These are phyloP conservation scores for Bretschneidera sinensis DNA, from an alignment of 345 rosid genomes.

Conservation along the genomic window DNA sequence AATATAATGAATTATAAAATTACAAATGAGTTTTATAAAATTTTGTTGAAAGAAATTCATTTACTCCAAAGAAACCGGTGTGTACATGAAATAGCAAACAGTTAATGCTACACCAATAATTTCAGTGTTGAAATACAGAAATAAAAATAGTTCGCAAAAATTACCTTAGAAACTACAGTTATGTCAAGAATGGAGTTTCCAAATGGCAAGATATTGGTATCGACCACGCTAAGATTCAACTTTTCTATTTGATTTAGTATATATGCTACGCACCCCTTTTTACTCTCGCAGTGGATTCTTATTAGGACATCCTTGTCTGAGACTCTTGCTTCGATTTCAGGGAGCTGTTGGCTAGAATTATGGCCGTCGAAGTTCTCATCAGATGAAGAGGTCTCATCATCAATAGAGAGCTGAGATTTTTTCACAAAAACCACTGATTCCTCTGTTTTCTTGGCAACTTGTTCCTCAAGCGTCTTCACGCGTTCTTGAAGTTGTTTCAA, in stretches of 20 bases:
- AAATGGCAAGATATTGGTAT: conserved; percentile 47
- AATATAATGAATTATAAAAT: too few species aligned
- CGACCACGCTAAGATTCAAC: conserved; percentile 35
- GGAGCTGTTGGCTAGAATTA: conserved; percentile 28
- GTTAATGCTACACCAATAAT: not conserved
- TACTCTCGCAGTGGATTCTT: conserved; percentile 61
- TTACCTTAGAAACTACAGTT: conserved; percentile 67
- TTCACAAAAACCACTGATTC: conserved; percentile 51
- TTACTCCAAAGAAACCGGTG: too few species aligned
- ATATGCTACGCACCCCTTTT: conserved; percentile 31
- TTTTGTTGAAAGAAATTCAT: too few species aligned
- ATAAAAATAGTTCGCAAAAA: not conserved
- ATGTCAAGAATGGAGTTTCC: conserved; percentile 58
- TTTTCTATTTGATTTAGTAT: conserved; percentile 49
- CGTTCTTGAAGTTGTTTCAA: conserved; percentile 67
- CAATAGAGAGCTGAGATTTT: conserved; percentile 37
- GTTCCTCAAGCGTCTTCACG: conserved; percentile 47
- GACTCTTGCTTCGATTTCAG: conserved; percentile 69
- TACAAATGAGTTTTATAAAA: too few species aligned
- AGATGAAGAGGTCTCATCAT: conserved; percentile 35
- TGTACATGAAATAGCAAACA: not conserved
- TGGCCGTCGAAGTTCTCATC: conserved; percentile 28
- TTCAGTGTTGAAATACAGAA: not conserved
- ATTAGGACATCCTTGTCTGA: conserved; percentile 49
- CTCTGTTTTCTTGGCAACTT: conserved; percentile 35